These are phyloP conservation scores for Hyphodiscus hymeniophilus DNA, from an alignment of 495 filamentous ascomycete species.

Conservation along the genomic window DNA sequence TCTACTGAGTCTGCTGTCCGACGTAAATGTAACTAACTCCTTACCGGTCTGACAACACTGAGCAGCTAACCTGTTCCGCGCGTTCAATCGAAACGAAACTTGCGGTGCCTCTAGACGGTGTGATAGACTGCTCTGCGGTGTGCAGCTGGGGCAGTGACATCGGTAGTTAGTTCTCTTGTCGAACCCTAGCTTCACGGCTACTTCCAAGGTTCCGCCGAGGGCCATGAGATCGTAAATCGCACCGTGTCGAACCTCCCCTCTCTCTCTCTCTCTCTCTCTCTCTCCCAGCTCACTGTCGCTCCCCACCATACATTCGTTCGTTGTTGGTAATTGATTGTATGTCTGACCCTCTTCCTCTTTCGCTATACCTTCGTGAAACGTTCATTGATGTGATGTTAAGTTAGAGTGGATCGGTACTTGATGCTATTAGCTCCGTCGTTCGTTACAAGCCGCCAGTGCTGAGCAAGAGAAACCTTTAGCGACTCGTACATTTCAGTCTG, in stretches of 20 bases:
- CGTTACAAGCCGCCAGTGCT: background rate
- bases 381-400: too few species aligned
- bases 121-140: too few species aligned
- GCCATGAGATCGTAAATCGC: background rate
- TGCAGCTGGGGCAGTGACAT: too few species aligned
- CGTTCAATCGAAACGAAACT: too few species aligned
- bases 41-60: too few species aligned
- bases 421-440: background rate
- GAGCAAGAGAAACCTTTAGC: background rate
- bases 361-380: too few species aligned
- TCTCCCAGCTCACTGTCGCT: constrained; percentile 3
- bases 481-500: background rate
- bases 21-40: too few species aligned
- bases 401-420: too few species aligned
- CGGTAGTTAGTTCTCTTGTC: too few species aligned
- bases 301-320: background rate
- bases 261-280: background rate
- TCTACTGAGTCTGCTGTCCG: too few species aligned
- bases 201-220: background rate
- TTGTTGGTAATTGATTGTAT: background rate
- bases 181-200: background rate
- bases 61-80: too few species aligned
- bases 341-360: background rate
- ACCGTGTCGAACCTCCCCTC: background rate
- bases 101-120: too few species aligned